These are phyloP conservation scores for Cladophialophora exuberans DNA, from an alignment of 2,329 filamentous ascomycete species.

Conservation along the genomic window DNA sequence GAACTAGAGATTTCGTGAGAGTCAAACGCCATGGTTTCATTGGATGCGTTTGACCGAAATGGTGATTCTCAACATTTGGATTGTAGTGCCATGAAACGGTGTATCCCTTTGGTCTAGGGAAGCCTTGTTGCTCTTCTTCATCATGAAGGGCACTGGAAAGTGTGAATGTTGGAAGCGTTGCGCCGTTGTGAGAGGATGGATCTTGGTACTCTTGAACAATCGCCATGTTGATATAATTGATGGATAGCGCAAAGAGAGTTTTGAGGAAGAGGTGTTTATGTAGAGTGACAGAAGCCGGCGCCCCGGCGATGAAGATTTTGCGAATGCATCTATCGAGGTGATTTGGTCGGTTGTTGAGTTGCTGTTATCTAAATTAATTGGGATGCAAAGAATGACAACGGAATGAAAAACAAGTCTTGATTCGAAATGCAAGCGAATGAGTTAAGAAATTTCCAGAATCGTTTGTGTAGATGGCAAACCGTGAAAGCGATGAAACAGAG, in stretches of 20 bases:
- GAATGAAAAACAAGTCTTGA: too few relatives aligned
- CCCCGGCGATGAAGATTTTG: too few relatives aligned
- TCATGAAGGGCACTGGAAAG: conserved; percentile 55
- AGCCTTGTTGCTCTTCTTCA: conserved; percentile 65
- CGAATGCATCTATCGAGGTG: too few relatives aligned
- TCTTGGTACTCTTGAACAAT: conserved; percentile 32
- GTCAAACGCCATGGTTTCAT: conserved; percentile 99
- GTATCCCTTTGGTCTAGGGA: conserved; percentile 80
- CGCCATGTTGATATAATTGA: conserved; percentile 1
- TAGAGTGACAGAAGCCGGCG: too few relatives aligned
- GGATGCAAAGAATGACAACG: too few relatives aligned
- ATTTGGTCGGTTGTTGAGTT: too few relatives aligned
- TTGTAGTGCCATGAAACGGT: conserved; percentile 96
- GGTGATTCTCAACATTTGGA: conserved; percentile 90
- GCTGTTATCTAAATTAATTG: too few relatives aligned
- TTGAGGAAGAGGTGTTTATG: neutral
- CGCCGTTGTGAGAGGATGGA: neutral
- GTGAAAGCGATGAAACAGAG: too few relatives aligned
- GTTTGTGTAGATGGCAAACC: too few relatives aligned
- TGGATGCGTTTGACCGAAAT: conserved; percentile 94
- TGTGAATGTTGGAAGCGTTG: conserved; percentile 48
- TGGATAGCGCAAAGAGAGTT: neutral
- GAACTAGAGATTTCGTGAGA: conserved; percentile 90
- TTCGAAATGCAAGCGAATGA: too few relatives aligned
- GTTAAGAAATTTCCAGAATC: too few relatives aligned